Base-by-base conservation (phyloP, 495 filamentous ascomycete species). In the Aspergillus olivimuriae region DNA sequence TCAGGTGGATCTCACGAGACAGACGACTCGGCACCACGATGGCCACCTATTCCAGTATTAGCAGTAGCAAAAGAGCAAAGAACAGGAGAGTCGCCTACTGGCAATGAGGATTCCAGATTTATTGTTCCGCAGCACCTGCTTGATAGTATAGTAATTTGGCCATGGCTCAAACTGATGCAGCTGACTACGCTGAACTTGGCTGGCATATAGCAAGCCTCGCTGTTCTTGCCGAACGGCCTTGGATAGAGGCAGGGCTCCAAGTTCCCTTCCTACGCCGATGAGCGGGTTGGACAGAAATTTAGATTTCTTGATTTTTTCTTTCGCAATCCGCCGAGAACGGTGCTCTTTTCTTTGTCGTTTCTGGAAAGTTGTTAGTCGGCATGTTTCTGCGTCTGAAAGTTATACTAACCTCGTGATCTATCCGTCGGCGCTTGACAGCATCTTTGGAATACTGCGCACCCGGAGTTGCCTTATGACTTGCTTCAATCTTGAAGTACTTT, bases 401-500 rank as follows among this genome's bases (percentile, higher is more conserved):
- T 2, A 6, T 18, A 17, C 36, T 41, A n/a, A 72, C 68, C 58
- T 68, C 54, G 21, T 64, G 48, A 6, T 69, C 63, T 14, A 45
- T 51, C 5, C 63, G 50, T 44, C 63, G 62, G 19, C 63, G 64
- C 41, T 66, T 68, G 30, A 81, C 64, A 12, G 70, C 63, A 17
- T 71, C 66, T 34, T 58, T 53, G 0, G 75, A 65, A 43, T 80
- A 76, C 34, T 69, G 62, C 12, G 68, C 51, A 30, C 60, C 66
- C 9, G 60, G 46, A 11, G 69, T 54, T 1, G 69, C 75, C 19
- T 58, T 56, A 57, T 78, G 74, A 46, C 69, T 68, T 17, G 70
- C 59, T 35, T 68, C 63, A 41, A 80, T 73, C 24, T 66, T 68
- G 56, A 80, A 81, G 51, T 81, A 81, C 42, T 77, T 80, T 34